A percentile compares a stretch with the other conserved stretches of the same genome.
Evolutionary conservation across 2,329 filamentous ascomycete genomes (phyloP).

Genomic region (Leptographium wingfieldii): DNA sequence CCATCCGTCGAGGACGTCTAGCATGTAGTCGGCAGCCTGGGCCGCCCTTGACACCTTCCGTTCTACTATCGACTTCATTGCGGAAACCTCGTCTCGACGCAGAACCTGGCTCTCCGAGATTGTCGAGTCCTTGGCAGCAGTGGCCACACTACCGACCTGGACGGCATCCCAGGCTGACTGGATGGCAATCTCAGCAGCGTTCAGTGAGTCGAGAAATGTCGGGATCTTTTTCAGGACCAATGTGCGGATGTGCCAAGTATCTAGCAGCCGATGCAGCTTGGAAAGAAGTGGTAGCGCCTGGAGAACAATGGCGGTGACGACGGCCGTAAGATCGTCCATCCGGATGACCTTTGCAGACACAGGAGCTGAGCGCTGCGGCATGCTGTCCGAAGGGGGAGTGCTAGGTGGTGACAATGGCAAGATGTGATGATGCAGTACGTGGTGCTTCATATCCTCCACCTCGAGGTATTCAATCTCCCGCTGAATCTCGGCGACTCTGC

Average conservation of each 20-base stretch:
- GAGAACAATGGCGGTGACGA: slow-evolving; percentile 85
- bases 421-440: slow-evolving; percentile 73
- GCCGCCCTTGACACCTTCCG: slow-evolving; percentile 58
- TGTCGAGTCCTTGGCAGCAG: neutral
- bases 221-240: slow-evolving; percentile 64
- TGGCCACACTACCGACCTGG: slow-evolving; percentile 8
- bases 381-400: slow-evolving; percentile 19
- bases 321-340: slow-evolving; percentile 80
- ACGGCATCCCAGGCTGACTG: slow-evolving; percentile 55
- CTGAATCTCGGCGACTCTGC: slow-evolving; percentile 60
- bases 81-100: slow-evolving; percentile 34
- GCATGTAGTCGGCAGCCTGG: slow-evolving; percentile 64
- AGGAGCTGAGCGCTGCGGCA: slow-evolving; percentile 22
- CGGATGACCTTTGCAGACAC: slow-evolving; percentile 44
- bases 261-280: slow-evolving; percentile 58
- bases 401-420: slow-evolving; percentile 42
- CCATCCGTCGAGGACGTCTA: slow-evolving; percentile 74
- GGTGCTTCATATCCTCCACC: slow-evolving; percentile 78
- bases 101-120: slow-evolving; percentile 12
- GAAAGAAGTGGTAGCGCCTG: slow-evolving; percentile 74
- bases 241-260: slow-evolving; percentile 66
- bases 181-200: slow-evolving; percentile 53
- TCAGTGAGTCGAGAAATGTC: slow-evolving; percentile 50
- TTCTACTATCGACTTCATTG: slow-evolving; percentile 53
- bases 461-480: slow-evolving; percentile 56